A percentile compares a stretch with the other conserved stretches of the same genome.
Conservation (phyloP, 768 basidiomycete species). For the Xerocomellus amylosporus region DNA sequence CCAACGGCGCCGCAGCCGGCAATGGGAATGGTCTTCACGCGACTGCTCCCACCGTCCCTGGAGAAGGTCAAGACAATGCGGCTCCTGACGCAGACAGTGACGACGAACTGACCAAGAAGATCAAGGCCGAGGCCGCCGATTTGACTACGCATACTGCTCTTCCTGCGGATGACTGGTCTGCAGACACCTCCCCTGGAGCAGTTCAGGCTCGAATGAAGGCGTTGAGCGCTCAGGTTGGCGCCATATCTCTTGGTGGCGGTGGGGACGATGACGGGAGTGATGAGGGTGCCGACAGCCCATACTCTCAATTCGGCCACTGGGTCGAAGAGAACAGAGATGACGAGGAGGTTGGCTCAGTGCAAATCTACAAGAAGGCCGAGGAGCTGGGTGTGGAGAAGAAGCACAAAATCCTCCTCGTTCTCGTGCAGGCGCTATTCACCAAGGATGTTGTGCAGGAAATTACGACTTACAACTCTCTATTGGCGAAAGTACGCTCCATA, state of each 20-base stretch:
- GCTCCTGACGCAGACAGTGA: conserved; percentile 66
- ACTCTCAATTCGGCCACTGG: conserved; percentile 81
- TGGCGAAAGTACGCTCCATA: conserved; percentile 56
- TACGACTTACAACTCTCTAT: conserved; percentile 58
- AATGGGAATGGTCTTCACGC: conserved; percentile 46
- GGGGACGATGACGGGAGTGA: conserved; percentile 88
- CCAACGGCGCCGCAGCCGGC: conserved; percentile 50
- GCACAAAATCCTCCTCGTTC: conserved; percentile 81
- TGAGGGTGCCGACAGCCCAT: conserved; percentile 84
- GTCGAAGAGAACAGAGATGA: conserved; percentile 64
- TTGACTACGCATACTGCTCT: conserved; percentile 61
- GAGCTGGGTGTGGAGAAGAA: conserved; percentile 93
- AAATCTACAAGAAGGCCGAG: conserved; percentile 85
- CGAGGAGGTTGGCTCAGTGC: conserved; percentile 41
- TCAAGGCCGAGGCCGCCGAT: conserved; percentile 85
- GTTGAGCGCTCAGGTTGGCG: conserved; percentile 58
- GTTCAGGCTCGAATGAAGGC: conserved; percentile 79
- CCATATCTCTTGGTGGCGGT: conserved; percentile 41
- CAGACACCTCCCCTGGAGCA: conserved; percentile 87
- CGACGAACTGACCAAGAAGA: conserved; percentile 85
- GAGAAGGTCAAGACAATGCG: conserved; percentile 42
- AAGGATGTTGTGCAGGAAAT: conserved; percentile 67
- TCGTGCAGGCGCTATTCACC: conserved; percentile 84
- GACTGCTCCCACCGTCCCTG: conserved; percentile 36
- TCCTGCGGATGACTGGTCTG: conserved; percentile 81